These are phyloP conservation scores for Canavalia ensiformis DNA, from an alignment of 306 rosid genomes.

Conservation along the genomic window DNA sequence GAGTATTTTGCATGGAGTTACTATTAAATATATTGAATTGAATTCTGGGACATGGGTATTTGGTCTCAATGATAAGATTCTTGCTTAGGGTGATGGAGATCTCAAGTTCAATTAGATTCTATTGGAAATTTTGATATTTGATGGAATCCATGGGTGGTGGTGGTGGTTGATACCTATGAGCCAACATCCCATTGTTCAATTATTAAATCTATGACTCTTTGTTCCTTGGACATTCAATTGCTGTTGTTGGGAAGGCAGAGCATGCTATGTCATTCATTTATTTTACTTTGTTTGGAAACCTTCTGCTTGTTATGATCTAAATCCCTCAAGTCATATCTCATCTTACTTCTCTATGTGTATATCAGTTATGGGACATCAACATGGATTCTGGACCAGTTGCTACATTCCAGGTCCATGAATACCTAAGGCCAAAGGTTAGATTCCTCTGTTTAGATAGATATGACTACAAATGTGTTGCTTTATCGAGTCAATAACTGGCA, in stretches of 20 bases:
- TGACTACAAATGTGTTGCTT: conserved; percentile 42
- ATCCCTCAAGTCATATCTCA: conserved; percentile 11
- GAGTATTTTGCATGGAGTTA: conserved; percentile 17
- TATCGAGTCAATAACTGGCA: conserved; percentile 36
- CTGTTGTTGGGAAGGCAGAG: conserved; percentile 20
- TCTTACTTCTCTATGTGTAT: conserved; percentile 42
- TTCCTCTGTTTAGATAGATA: conserved; percentile 37
- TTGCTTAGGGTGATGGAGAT: conserved; percentile 18
- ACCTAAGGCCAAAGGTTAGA: conserved; percentile 95
- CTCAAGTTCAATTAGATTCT: conserved; percentile 34
- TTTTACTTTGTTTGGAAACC: conserved; percentile 3
- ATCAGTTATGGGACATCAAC: conserved; percentile 98
- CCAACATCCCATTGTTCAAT: not conserved
- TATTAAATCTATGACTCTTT: conserved; percentile 31
- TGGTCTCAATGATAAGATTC: not conserved
- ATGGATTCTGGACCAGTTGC: conserved; percentile 98
- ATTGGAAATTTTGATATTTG: conserved; percentile 3
- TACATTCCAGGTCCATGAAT: conserved; percentile 96
- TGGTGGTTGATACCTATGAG: not conserved
- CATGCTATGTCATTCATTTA: conserved; percentile 12
- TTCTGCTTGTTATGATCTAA: conserved; percentile 5
- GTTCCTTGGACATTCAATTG: not conserved
- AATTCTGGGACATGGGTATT: conserved; percentile 15
- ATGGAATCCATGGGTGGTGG: not conserved
- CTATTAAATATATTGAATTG: conserved; percentile 8